Base-by-base conservation (phyloP, 441 rosid species). In the Euphorbia schlechtendalii region DNA sequence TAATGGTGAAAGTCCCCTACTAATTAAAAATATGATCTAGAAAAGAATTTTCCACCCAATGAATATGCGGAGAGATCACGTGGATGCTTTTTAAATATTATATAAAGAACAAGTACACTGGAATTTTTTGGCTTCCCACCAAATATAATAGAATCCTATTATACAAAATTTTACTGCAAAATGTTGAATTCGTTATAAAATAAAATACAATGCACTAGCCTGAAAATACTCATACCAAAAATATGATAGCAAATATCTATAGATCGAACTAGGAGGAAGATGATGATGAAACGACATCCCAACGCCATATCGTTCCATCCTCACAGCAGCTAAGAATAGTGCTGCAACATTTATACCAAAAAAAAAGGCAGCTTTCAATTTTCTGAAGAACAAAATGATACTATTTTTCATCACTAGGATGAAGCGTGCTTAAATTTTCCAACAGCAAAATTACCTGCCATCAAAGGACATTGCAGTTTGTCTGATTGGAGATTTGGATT, bases 291-390 rank as follows among this genome's bases (percentile, higher is more conserved):
- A 74, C 52, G 6, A 76, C 82, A 74, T 94, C 97, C 97, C 99
- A 90, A 8, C 99, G 93, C 97, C 97, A 90, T 70, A 90, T 86
- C 0, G 97, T 85, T 51, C 97, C 99, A 65, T 94, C 99, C 75
- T 94, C 96, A 5, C 96, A 92, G 77, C 92, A 85, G 74, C 96
- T 84, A 45, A 94, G 93, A 67, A 94, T 94, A 52, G 90, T 94
- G 81, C 99, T 94, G 90, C 77, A 73, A 62, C 64, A 58, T 72
- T 59, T 60, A 58, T 27, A n/a, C 32, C n/a, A n/a, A 68, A 46
- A 48, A 62, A 51, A 18, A 41, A 1, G 28, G 20, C 17, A 15
- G 38, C 3, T 32, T 76, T n/a, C 62, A 57, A 36, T 54, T 27
- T 64, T 57, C 41, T 43, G 6, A 48, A 53, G 15, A 13, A 38